Percentiles rank a stretch among this genome's conserved stretches.
phyloP scores from a whole-genome alignment of 306 rosid genomes.

The Medicago truncatula region MtrunA17r5.0-ANR NC_053044.1:58774001-58774500 shows the following conservation, averaged over 20 bases:
- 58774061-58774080: background rate
- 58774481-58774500: background rate
- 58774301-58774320: background rate
- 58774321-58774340: background rate
- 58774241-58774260: background rate
- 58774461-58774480: background rate
- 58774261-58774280: background rate
- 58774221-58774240: no score
- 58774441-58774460: no score
- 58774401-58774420: no score
- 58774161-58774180: background rate
- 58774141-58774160: background rate
- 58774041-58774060: background rate
- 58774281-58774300: background rate
- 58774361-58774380: background rate
- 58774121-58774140: background rate
- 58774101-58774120: background rate
- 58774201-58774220: no score
- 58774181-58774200: no score
- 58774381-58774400: background rate
- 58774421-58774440: no score
- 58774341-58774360: background rate
- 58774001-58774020: background rate
- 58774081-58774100: background rate
- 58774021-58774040: background rate